Percentiles rank a stretch among this genome's conserved stretches.
phyloP scores from a whole-genome alignment of 2,329 filamentous ascomycete species.

The Hypoxylon sp. region DNA sequence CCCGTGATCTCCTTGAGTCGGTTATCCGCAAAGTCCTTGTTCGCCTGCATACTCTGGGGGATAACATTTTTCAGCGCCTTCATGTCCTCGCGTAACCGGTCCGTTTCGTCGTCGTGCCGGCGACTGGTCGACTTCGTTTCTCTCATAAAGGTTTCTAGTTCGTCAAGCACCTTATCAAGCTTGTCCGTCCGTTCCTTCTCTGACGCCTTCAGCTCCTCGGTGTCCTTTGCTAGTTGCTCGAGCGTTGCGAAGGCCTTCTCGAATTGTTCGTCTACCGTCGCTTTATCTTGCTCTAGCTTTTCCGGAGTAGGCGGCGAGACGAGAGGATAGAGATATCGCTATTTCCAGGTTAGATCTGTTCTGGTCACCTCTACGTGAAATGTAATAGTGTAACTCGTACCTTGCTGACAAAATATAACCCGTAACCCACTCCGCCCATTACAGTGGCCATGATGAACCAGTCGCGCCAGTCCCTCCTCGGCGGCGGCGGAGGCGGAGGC shows the following conservation, averaged over 20 bases:
- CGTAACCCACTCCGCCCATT: conserved; percentile 87
- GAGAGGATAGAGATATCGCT: conserved; percentile 91
- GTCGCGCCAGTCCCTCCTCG: conserved; percentile 92
- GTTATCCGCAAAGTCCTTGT: conserved; percentile 83
- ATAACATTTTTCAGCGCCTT: conserved; percentile 82
- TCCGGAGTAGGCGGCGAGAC: conserved; percentile 94
- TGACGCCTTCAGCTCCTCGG: conserved; percentile 82
- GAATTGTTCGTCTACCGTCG: conserved; percentile 90
- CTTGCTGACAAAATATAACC: conserved; percentile 87
- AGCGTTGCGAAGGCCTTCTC: conserved; percentile 89
- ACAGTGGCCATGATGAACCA: conserved; percentile 99
- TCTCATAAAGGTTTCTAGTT: conserved; percentile 82
- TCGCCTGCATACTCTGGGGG: conserved; percentile 85
- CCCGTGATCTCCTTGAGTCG: conserved; percentile 83
- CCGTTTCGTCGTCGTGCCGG: conserved; percentile 85
- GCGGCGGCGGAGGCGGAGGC: conserved; percentile 64
- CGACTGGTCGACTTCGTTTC: conserved; percentile 84
- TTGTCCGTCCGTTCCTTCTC: conserved; percentile 85
- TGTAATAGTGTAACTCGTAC: conserved; percentile 53
- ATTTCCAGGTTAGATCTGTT: conserved; percentile 50
- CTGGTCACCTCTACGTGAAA: background rate
- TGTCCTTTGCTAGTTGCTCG: conserved; percentile 91
- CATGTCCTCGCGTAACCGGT: conserved; percentile 86
- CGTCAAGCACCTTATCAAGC: conserved; percentile 80
- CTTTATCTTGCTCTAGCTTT: conserved; percentile 93